Base-by-base conservation (phyloP, 2,329 filamentous ascomycete species). In the Cercospora sesami region DNA sequence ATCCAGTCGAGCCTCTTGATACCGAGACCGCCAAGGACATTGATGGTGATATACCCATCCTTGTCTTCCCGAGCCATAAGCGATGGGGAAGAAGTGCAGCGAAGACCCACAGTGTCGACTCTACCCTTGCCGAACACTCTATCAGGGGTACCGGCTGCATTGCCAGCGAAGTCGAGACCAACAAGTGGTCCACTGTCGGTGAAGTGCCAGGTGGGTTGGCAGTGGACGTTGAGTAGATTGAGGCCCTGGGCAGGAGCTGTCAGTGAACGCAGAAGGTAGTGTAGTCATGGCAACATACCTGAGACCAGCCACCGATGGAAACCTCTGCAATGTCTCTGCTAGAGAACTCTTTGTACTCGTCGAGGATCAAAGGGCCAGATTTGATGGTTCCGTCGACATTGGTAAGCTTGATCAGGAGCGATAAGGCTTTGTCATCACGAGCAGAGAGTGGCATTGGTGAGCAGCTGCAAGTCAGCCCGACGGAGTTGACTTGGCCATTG, bases 121-220 rank as follows among this genome's bases (percentile, higher is more conserved):
- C n/a, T 31, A 5, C 55, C 55, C 2, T 36, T 33, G 30, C 55
- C 55, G 12, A 28, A 59, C 18, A 28, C 31, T 21, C 14, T 28
- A 6, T 59, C 30, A 33, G 55, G 55, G 12, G 30, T 21, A 23
- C n/a, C 28, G 5, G 8, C 30, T 14, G 23, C 28, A 36, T 33
- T 59, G 0, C 55, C 55, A n/a, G 28, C 8, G n/a, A 59, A 59
- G 7, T 59, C n/a, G 1, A 28, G 16, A 30, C 55, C 55, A 21
- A 59, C 55, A 4, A 59, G 16, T 10, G 30, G 28, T 12, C 30
- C 30, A 30, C 55, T 59, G 9, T 59, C 30, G 18, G 28, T 16
- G 55, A 59, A 59, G 28, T 59, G n/a, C 55, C 55, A 59, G n/a
- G 55, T 59, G 31, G 55, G 30, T 12, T 31, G 28, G 30, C 55